Conservation (phyloP, 306 rosid species). For the Trifolium repens region DNA sequence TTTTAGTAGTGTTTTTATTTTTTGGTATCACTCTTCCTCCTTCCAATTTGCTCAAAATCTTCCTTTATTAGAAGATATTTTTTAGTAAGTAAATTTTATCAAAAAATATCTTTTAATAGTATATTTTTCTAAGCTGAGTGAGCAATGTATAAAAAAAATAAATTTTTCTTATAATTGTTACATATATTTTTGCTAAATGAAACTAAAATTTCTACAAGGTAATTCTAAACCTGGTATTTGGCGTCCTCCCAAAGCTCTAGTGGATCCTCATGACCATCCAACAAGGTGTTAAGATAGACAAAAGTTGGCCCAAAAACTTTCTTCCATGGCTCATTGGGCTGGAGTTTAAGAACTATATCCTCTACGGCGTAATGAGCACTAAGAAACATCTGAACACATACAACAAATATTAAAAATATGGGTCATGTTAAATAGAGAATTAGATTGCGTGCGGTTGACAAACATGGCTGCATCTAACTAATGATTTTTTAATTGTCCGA, state of each 20-base stretch:
- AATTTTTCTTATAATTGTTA: not conserved
- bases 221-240: slow-evolving; percentile 65
- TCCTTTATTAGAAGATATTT: too few relatives aligned
- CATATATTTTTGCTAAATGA: not conserved
- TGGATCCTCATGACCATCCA: slow-evolving; percentile 37
- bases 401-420: not conserved
- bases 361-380: slow-evolving; percentile 91
- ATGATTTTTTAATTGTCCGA: too few relatives aligned
- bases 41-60: too few relatives aligned
- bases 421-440: too few relatives aligned
- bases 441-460: too few relatives aligned
- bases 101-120: too few relatives aligned
- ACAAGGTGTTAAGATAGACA: slow-evolving; percentile 59
- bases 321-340: slow-evolving; percentile 78
- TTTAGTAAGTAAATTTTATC: too few relatives aligned
- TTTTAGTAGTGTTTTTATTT: too few relatives aligned
- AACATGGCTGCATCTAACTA: too few relatives aligned
- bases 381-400: slow-evolving; percentile 70
- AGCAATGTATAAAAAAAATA: too few relatives aligned
- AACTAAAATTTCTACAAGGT: not conserved
- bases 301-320: slow-evolving; percentile 87
- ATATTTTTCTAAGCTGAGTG: too few relatives aligned
- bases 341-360: slow-evolving; percentile 70
- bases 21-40: too few relatives aligned
- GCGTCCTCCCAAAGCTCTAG: slow-evolving; percentile 76